Evolutionary conservation across 331 rosid species (phyloP).

Genomic region (Telfairia occidentalis): DNA sequence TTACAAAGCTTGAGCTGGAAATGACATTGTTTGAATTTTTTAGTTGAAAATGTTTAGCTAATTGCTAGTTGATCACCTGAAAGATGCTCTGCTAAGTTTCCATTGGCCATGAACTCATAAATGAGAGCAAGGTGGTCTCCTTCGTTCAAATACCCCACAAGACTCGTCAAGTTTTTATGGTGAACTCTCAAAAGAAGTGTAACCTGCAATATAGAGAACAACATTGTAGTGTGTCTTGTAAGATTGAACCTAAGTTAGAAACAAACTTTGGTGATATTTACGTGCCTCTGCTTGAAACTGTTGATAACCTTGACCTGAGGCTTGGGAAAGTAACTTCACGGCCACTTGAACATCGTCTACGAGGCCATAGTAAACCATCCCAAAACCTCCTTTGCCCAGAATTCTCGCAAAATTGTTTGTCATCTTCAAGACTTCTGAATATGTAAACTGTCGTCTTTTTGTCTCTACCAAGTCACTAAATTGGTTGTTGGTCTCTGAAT

Average conservation of each 20-base stretch:
- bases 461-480: constrained; percentile 17
- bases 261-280: not conserved
- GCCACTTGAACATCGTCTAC: constrained; percentile 39
- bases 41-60: not conserved
- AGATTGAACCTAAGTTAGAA: not conserved
- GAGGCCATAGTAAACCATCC: constrained; percentile 38
- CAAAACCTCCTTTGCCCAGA: constrained; percentile 51
- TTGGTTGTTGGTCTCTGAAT: not conserved
- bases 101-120: constrained; percentile 14
- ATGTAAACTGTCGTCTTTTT: constrained; percentile 27
- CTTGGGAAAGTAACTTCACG: constrained; percentile 35
- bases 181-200: constrained; percentile 22
- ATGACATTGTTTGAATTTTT: not conserved
- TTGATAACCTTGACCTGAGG: constrained; percentile 30
- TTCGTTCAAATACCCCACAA: constrained; percentile 10
- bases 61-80: constrained; percentile 4
- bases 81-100: constrained; percentile 9
- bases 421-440: constrained; percentile 28
- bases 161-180: constrained; percentile 9
- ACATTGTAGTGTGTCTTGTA: not conserved
- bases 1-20: not conserved
- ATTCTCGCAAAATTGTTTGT: constrained; percentile 39
- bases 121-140: not conserved
- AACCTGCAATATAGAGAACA: constrained; percentile 25
- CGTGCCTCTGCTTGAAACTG: constrained; percentile 55